Percentiles rank a stretch among this genome's conserved stretches.
These are phyloP conservation scores for Termitomyces sp. DNA, from an alignment of 768 basidiomycete species.

Conservation along the genomic window DNA sequence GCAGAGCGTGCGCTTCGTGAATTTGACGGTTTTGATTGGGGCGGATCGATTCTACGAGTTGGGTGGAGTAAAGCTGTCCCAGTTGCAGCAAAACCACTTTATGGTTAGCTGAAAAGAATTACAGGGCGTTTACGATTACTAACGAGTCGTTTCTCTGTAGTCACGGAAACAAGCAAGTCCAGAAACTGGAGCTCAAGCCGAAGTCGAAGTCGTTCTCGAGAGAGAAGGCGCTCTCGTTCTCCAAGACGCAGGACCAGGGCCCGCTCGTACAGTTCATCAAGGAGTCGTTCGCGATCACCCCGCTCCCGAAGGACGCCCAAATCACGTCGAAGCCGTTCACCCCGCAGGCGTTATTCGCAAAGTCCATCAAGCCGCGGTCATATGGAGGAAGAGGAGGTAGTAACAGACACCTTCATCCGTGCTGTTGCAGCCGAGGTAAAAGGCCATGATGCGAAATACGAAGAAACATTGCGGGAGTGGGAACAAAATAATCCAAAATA, in stretches of 20 bases:
- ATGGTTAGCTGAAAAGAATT: slow-evolving; percentile 46
- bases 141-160: slow-evolving; percentile 2
- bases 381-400: slow-evolving; percentile 57
- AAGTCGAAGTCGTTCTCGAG: slow-evolving; percentile 36
- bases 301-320: slow-evolving; percentile 26
- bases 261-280: slow-evolving; percentile 48
- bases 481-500: slow-evolving; percentile 83
- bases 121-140: neutral
- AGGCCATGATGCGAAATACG: slow-evolving; percentile 75
- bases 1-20: slow-evolving; percentile 87
- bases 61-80: slow-evolving; percentile 98
- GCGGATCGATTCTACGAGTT: slow-evolving; percentile 78
- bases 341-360: slow-evolving; percentile 40
- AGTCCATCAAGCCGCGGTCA: slow-evolving; percentile 43
- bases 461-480: slow-evolving; percentile 64
- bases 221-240: slow-evolving; percentile 36
- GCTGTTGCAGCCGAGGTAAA: slow-evolving; percentile 84
- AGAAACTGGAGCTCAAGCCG: slow-evolving; percentile 11
- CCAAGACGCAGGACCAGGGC: slow-evolving; percentile 33
- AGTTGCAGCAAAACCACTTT: slow-evolving; percentile 72
- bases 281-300: slow-evolving; percentile 40
- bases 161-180: slow-evolving; percentile 13
- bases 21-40: slow-evolving; percentile 94
- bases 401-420: slow-evolving; percentile 81
- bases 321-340: slow-evolving; percentile 41